Evolutionary conservation across 768 basidiomycete species (phyloP), one percentile per base, ranked within the genome.

Genomic region (Sporobolomyces roseus): DNA sequence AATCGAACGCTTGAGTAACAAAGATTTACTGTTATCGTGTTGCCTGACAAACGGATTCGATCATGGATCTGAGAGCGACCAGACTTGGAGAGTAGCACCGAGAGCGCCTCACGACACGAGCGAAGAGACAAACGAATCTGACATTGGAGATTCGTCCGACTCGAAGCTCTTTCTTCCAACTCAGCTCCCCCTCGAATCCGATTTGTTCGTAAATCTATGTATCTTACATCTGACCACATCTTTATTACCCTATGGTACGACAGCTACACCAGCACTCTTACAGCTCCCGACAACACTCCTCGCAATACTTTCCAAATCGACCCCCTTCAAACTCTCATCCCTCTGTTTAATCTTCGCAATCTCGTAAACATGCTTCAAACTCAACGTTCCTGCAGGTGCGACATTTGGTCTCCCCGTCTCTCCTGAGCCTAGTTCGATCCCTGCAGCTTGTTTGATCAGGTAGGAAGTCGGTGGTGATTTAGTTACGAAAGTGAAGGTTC

Each of bases 321-420:
- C 83, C 23, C 41, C 63, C 81, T 85, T 88, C 83, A 96, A 81
- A 78, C 91, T 88, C 71, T 88, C 88, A 81, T 99, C 96, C 76
- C 84, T 85, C 61, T 86, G 84, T 82, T 99, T 99, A 79, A 99
- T 89, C 84, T 90, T 94, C 43, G 94, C 91, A 78, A 99, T 96
- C 83, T 98, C 96, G 80, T 93, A 97, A 78, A 98, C 85, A 83
- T 97, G 93, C 83, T 99, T 99, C 76, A 98, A 84, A 77, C 85
- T 89, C 78, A 98, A 83, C 52, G 89, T 91, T 56, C 88, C 91
- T 67, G 83, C 81, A 76, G 63, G 50, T 27, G 60, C 51, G 3
- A 33, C 54, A 53, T 49, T 58, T 1, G 58, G 51, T 32, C 62
- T 49, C 85, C 65, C 91, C 86, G 75, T 87, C 76, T 86, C 86